Percentiles rank a stretch among this genome's conserved stretches.
These are phyloP conservation scores for Articulospora tetracladia DNA, from an alignment of 495 filamentous ascomycete species.

Conservation along the genomic window DNA sequence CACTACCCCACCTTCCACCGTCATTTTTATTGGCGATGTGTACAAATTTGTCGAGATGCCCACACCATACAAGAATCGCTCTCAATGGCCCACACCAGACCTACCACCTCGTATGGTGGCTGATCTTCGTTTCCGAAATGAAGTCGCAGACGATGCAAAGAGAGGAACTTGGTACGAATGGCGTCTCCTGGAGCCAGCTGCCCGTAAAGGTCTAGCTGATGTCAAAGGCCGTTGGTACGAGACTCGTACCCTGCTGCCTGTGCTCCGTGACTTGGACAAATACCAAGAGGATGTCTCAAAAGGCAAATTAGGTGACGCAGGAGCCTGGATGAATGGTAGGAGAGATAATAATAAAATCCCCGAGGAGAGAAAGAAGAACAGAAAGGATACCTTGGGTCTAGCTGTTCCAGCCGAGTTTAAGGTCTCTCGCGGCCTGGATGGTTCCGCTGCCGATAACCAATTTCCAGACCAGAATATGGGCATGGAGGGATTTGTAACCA, in stretches of 20 bases:
- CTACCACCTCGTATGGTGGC: constrained; percentile 37
- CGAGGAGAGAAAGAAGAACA: constrained; percentile 29
- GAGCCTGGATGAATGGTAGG: constrained; percentile 46
- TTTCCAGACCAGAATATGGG: constrained; percentile 16
- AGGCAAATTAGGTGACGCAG: constrained; percentile 38
- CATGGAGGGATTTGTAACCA: background rate
- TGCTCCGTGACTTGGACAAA: constrained; percentile 29
- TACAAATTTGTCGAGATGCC: constrained; percentile 38
- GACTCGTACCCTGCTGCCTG: constrained; percentile 45
- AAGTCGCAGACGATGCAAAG: constrained; percentile 32
- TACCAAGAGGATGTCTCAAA: constrained; percentile 34
- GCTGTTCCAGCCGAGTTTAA: constrained; percentile 37
- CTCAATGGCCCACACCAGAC: constrained; percentile 23
- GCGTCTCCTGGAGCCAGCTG: constrained; percentile 33
- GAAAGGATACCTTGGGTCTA: constrained; percentile 39
- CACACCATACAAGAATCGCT: constrained; percentile 8
- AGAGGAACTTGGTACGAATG: constrained; percentile 36
- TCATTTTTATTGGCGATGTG: constrained; percentile 38
- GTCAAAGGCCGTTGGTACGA: constrained; percentile 65
- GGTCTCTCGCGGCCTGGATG: constrained; percentile 31
- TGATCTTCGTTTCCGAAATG: constrained; percentile 38
- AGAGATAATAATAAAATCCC: constrained; percentile 22
- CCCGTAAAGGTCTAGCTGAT: constrained; percentile 39
- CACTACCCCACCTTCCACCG: constrained; percentile 8
- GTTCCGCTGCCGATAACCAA: constrained; percentile 10